Evolutionary conservation across 768 basidiomycete genomes (phyloP).

Genomic region (Astraeus odoratus): DNA sequence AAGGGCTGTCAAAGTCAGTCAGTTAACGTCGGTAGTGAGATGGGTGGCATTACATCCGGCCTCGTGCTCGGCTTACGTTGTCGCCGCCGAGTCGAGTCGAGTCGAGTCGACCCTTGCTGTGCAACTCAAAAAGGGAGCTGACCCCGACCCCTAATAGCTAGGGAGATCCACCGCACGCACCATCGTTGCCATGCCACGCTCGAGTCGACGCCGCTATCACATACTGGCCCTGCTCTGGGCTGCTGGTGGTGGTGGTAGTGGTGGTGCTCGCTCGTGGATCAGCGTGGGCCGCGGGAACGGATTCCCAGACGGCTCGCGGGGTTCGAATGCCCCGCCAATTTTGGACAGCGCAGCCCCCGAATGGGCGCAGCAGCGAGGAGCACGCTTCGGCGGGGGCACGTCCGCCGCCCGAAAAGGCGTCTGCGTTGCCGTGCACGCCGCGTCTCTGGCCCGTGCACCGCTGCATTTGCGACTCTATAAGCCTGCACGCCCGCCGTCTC

Average conservation of each 20-base stretch:
- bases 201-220: neutral
- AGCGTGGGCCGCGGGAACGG: neutral
- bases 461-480: constrained; percentile 8
- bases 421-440: neutral
- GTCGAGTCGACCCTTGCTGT: neutral
- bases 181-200: neutral
- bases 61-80: neutral
- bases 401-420: neutral
- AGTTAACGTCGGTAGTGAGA: too few relatives aligned
- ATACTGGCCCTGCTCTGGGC: neutral
- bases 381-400: too few relatives aligned
- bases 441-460: constrained; percentile 23
- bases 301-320: constrained; percentile 11
- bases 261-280: too few relatives aligned
- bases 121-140: too few relatives aligned
- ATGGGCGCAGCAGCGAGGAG: neutral
- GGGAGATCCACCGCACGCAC: too few relatives aligned
- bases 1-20: too few relatives aligned
- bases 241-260: too few relatives aligned
- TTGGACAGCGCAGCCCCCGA: constrained; percentile 11
- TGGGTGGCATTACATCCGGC: too few relatives aligned
- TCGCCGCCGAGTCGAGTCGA: neutral
- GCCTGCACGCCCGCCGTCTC: constrained; percentile 4
- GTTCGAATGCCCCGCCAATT: constrained; percentile 24
- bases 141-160: too few relatives aligned